Conservation (phyloP, 352 stramenopile genomes). For the Globisporangium irregulare region DNA sequence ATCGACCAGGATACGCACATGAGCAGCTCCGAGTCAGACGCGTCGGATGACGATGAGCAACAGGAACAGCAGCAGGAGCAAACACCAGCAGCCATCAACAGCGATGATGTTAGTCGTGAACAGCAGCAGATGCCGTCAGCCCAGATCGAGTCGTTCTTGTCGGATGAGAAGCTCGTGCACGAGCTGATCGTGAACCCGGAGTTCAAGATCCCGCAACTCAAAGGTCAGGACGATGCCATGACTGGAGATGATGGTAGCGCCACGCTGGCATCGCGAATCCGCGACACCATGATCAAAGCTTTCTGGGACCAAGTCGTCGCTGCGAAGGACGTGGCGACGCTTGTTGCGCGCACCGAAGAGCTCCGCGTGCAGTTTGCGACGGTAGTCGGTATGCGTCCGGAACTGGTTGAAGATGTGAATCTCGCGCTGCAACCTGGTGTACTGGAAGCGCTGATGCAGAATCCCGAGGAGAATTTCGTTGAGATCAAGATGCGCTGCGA, state of each 20-base stretch:
- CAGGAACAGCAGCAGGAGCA: constrained; percentile 12
- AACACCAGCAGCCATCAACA: neutral
- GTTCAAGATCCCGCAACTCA: constrained; percentile 34
- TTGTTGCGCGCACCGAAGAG: constrained; percentile 53
- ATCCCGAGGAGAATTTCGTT: constrained; percentile 24
- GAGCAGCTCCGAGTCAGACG: constrained; percentile 14
- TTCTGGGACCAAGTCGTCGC: constrained; percentile 68
- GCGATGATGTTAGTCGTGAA: neutral
- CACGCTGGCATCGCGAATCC: constrained; percentile 38
- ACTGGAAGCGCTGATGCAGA: constrained; percentile 36
- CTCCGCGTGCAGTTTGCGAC: constrained; percentile 36
- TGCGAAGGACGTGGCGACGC: constrained; percentile 41
- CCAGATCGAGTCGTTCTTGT: constrained; percentile 46
- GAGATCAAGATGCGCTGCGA: constrained; percentile 41
- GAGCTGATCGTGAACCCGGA: constrained; percentile 72
- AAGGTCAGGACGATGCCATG: constrained; percentile 8
- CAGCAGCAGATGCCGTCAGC: constrained; percentile 15
- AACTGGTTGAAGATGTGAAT: constrained; percentile 40
- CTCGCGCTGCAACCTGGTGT: constrained; percentile 27
- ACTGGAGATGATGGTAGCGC: constrained; percentile 11
- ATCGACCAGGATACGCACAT: constrained; percentile 27
- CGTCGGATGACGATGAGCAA: constrained; percentile 23
- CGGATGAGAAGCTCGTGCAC: constrained; percentile 59
- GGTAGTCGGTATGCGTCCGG: constrained; percentile 20
- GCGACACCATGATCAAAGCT: constrained; percentile 49